A percentile compares a stretch with the other conserved stretches of the same genome.
These are phyloP conservation scores for Solanum rostratum DNA, from an alignment of 257 asterid genomes.

Conservation along the genomic window DNA sequence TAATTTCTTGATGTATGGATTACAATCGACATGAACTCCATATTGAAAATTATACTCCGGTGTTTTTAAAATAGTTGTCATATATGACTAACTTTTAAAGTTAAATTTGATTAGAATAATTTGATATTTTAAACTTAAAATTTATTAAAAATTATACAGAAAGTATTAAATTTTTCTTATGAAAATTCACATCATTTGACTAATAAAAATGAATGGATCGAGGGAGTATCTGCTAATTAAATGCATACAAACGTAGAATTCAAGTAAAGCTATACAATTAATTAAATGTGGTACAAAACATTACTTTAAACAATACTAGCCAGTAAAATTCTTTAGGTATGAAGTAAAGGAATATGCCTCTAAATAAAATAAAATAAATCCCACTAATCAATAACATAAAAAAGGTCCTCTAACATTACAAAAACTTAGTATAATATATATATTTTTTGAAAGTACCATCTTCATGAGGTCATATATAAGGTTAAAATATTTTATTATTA, in stretches of 20 bases:
- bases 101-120: too few species aligned
- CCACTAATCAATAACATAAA: neutral
- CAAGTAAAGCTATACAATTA: neutral
- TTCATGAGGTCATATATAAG: neutral
- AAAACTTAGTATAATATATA: neutral
- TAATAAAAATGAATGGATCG: too few species aligned
- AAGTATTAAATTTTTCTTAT: too few species aligned
- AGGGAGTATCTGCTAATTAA: neutral
- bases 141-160: too few species aligned
- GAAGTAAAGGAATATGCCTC: neutral
- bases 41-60: neutral
- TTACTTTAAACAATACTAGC: neutral
- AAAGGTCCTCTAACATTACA: neutral
- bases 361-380: neutral
- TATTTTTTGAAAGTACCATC: neutral
- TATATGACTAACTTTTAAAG: too few species aligned
- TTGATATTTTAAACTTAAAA: too few species aligned
- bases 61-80: too few species aligned
- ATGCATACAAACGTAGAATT: neutral
- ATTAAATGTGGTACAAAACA: neutral
- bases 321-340: neutral
- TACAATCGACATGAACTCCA: neutral
- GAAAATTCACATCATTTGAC: too few species aligned
- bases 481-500: neutral
- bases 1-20: neutral